A percentile compares a stretch with the other conserved stretches of the same genome.
phyloP scores from a whole-genome alignment of 2,329 filamentous ascomycete genomes.

The Aureobasidium melanogenum region DNA sequence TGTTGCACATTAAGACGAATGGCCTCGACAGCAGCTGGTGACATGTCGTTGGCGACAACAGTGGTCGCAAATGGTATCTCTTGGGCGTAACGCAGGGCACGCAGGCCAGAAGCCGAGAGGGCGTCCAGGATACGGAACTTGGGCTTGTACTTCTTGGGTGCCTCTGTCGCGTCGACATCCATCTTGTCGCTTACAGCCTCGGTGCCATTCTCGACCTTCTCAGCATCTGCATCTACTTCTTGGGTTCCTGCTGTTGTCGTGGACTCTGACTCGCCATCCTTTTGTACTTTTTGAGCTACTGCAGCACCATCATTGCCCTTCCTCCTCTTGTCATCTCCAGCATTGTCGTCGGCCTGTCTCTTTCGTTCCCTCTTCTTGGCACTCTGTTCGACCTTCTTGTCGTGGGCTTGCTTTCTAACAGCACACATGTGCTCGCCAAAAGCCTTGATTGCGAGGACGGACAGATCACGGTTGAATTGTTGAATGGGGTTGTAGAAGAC shows the following conservation, averaged over 20 bases:
- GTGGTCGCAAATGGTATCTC: slow-evolving; percentile 66
- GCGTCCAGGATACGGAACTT: slow-evolving; percentile 85
- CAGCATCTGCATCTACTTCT: neutral
- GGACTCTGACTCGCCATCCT: slow-evolving; percentile 15
- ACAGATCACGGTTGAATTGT: slow-evolving; percentile 95
- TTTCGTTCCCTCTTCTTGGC: slow-evolving; percentile 17
- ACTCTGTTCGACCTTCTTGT: slow-evolving; percentile 8
- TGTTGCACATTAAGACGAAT: slow-evolving; percentile 80
- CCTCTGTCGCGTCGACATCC: neutral
- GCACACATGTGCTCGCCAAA: slow-evolving; percentile 59
- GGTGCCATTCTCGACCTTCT: neutral
- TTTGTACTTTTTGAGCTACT: slow-evolving; percentile 1
- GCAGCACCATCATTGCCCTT: slow-evolving; percentile 17
- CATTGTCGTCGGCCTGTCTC: slow-evolving; percentile 23
- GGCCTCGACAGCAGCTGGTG: slow-evolving; percentile 41
- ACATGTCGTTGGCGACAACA: slow-evolving; percentile 74
- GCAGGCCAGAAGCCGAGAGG: slow-evolving; percentile 83
- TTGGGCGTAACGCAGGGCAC: slow-evolving; percentile 82
- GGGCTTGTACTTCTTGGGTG: slow-evolving; percentile 18
- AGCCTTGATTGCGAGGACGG: slow-evolving; percentile 81
- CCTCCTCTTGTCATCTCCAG: slow-evolving; percentile 30
- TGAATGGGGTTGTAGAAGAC: slow-evolving; percentile 99
- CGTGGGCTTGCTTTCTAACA: slow-evolving; percentile 14
- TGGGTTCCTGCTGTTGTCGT: slow-evolving; percentile 12
- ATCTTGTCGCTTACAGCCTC: neutral